These are phyloP conservation scores for Cornus controversa DNA, from an alignment of 148 eudicot species.

Conservation along the genomic window DNA sequence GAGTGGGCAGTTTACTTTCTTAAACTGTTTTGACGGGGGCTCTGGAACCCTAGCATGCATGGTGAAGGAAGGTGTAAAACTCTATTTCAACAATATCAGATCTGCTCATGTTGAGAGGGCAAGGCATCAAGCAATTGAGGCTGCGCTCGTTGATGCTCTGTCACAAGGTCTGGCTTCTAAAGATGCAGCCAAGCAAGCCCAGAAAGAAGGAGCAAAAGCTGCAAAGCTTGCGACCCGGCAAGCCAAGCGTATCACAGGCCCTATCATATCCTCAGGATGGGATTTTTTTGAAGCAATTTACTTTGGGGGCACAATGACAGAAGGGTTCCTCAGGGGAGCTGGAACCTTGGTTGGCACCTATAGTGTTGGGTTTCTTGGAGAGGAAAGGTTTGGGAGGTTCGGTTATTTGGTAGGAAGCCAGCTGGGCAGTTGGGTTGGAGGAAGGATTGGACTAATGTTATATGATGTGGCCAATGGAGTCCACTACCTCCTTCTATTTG, in stretches of 20 bases:
- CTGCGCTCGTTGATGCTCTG: conserved; percentile 47
- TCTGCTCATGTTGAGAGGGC: conserved; percentile 65
- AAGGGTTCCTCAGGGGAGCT: conserved; percentile 67
- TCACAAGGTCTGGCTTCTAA: conserved; percentile 51
- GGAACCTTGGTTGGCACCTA: conserved; percentile 81
- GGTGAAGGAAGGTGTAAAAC: conserved; percentile 72
- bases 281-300: conserved; percentile 88
- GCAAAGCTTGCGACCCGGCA: conserved; percentile 65
- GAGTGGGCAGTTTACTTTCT: conserved; percentile 66
- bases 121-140: conserved; percentile 52
- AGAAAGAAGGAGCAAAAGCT: conserved; percentile 66
- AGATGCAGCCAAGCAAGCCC: conserved; percentile 64
- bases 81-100: conserved; percentile 60
- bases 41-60: conserved; percentile 69
- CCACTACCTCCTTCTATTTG: conserved; percentile 43
- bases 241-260: conserved; percentile 68
- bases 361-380: conserved; percentile 58
- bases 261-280: conserved; percentile 75
- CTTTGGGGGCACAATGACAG: conserved; percentile 65
- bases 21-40: conserved; percentile 74
- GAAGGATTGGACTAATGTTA: conserved; percentile 75
- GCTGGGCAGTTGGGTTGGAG: conserved; percentile 87
- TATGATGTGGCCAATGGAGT: conserved; percentile 75
- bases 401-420: conserved; percentile 89
- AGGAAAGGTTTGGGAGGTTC: conserved; percentile 68